Evolutionary conservation across 1,284 basidiomycete species (phyloP).

Genomic region (Rhizoctonia solani): DNA sequence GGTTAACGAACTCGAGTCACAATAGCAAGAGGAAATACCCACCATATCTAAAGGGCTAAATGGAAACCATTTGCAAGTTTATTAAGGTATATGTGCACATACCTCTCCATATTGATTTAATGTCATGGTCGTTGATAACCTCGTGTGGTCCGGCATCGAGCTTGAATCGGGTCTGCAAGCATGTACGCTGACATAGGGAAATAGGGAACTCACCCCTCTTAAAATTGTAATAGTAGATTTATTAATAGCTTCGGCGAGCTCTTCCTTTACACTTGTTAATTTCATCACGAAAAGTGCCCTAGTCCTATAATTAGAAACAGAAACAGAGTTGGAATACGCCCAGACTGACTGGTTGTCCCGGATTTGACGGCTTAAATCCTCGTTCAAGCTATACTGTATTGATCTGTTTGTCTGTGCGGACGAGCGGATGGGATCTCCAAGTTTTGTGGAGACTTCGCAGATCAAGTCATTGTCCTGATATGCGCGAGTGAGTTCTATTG

Average conservation of each 20-base stretch:
- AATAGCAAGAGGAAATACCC: neutral
- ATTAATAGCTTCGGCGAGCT: slow-evolving; percentile 9
- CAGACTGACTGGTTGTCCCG: slow-evolving; percentile 21
- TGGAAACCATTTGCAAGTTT: neutral
- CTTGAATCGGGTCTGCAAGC: neutral
- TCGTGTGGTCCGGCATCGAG: slow-evolving; percentile 25
- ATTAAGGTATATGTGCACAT: neutral
- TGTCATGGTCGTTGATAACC: slow-evolving; percentile 24
- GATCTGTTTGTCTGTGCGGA: slow-evolving; percentile 12
- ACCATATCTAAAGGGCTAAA: slow-evolving; percentile 32
- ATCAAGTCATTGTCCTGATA: slow-evolving; percentile 6
- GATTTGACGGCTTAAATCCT: slow-evolving; percentile 9
- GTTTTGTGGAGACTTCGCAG: slow-evolving; percentile 9
- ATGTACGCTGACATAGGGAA: neutral
- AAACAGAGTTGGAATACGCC: neutral
- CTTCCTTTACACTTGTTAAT: slow-evolving; percentile 10
- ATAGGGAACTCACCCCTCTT: neutral
- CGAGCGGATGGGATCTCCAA: slow-evolving; percentile 10
- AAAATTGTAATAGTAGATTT: slow-evolving; percentile 13
- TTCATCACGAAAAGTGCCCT: slow-evolving; percentile 16
- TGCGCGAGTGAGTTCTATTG: no score
- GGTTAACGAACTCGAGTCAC: neutral
- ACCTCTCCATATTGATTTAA: slow-evolving; percentile 27
- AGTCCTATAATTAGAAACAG: neutral
- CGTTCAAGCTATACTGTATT: slow-evolving; percentile 14